Conservation (phyloP, 148 eudicot species). For the Vaccinium myrtillus region DNA sequence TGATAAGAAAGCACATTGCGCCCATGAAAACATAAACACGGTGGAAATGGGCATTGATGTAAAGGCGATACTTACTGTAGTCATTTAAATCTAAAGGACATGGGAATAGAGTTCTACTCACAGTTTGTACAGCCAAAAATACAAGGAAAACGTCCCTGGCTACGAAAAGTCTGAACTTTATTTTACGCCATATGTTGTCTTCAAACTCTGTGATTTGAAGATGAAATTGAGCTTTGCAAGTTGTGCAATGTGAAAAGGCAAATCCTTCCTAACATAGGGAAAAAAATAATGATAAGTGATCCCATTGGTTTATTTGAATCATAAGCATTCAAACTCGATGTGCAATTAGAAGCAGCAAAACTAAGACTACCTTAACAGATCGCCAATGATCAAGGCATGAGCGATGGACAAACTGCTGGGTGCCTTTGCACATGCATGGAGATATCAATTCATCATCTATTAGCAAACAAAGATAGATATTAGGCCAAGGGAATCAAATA, state of each 20-base stretch:
- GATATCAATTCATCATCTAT: conserved; percentile 85
- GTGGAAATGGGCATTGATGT: background rate
- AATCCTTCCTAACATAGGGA: conserved; percentile 67
- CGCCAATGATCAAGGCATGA: conserved; percentile 98
- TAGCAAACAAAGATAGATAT: conserved; percentile 5
- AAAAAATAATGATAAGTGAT: conserved; percentile 8
- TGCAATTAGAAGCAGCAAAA: background rate
- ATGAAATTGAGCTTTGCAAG: conserved; percentile 95
- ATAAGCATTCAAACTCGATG: conserved; percentile 9
- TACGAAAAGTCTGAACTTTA: conserved; percentile 83
- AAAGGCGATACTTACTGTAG: background rate
- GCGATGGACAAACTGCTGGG: conserved; percentile 94
- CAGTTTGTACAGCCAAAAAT: conserved; percentile 82
- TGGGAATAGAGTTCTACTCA: conserved; percentile 38
- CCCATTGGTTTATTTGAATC: background rate
- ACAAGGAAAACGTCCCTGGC: conserved; percentile 86
- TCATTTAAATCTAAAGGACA: background rate
- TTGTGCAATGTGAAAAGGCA: conserved; percentile 96
- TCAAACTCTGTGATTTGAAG: conserved; percentile 59
- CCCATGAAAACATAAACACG: background rate
- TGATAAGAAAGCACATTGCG: background rate
- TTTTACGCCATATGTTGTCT: conserved; percentile 79
- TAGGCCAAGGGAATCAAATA: background rate
- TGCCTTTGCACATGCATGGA: conserved; percentile 98
- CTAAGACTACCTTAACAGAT: conserved; percentile 71